phyloP scores from a whole-genome alignment of 495 filamentous ascomycete genomes.

The Aspergillus homomorphus region DNA sequence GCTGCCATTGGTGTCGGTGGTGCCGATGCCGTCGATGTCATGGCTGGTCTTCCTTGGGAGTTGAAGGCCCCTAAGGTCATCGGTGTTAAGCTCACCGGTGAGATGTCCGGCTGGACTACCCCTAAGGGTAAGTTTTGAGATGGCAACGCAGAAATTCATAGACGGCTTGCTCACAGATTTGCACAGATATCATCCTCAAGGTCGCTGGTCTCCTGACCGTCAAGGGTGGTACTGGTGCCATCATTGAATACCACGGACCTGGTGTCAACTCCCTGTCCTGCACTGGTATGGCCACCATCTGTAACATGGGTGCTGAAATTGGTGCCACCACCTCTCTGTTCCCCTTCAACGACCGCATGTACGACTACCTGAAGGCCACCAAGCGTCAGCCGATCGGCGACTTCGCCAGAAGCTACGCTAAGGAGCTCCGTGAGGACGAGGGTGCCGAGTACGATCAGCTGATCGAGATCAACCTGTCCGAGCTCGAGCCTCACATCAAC shows the following conservation, averaged over 20 bases:
- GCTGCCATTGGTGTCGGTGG: constrained; percentile 96
- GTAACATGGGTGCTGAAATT: constrained; percentile 88
- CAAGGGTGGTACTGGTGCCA: constrained; percentile 95
- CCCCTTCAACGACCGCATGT: constrained; percentile 97
- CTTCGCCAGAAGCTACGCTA: constrained; percentile 78
- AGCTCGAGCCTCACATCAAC: constrained; percentile 98
- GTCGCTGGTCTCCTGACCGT: constrained; percentile 96
- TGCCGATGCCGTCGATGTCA: constrained; percentile 98
- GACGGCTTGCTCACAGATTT: constrained; percentile 20
- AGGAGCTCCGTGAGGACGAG: constrained; percentile 85
- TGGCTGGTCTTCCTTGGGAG: constrained; percentile 98
- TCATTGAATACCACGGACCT: constrained; percentile 92
- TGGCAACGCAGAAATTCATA: not conserved
- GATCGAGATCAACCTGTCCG: constrained; percentile 89
- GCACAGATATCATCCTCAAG: constrained; percentile 87
- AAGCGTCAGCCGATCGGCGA: constrained; percentile 90
- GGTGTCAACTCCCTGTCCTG: constrained; percentile 69
- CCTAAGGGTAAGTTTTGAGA: constrained; percentile 64
- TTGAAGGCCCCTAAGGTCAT: constrained; percentile 97
- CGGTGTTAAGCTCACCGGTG: constrained; percentile 88
- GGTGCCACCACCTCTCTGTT: constrained; percentile 98
- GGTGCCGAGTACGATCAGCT: constrained; percentile 96
- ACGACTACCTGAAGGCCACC: constrained; percentile 90
- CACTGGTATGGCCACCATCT: constrained; percentile 69
- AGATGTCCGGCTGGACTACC: constrained; percentile 89